Evolutionary conservation across 805 yeast genomes (phyloP), one percentile per base, ranked within the genome.

Genomic region (Lachancea dasiensis): DNA sequence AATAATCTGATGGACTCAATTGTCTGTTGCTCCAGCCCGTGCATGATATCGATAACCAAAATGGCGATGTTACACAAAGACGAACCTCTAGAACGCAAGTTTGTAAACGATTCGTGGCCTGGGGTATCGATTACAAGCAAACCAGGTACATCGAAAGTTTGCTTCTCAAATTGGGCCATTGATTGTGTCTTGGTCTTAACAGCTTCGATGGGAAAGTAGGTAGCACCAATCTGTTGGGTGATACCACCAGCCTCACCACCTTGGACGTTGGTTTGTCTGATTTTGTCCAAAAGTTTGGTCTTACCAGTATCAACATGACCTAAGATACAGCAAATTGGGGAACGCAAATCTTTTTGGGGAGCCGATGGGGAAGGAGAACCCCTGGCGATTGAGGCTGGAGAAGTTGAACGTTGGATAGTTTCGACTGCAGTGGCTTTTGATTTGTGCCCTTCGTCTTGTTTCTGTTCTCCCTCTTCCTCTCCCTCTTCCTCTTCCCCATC

Each of bases 231-330:
- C 69, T 92, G 99, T 75, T 92, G 99, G 48, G 99, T 92, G 63
- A 92, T 92, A 72, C 99, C 99, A 72, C 99, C 99, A 39, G 99
- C 99, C 70, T 92, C 99, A 60, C 98, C 99, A 63, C 97, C 99
- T 71, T 92, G 99, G 45, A 92, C 99, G 59, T 92, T 92, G 28
- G 97, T 92, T 70, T 90, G 97, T 70, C 99, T 90, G 52, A 92
- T 81, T 67, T 92, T 92, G 62, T 92, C 99, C 62, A 92, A 73
- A 49, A 92, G 75, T 63, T 92, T 92, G 50, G 99, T 92, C 68
- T 92, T 92, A 80, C 99, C 99, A 41, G 98, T 92, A 74, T 92
- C 99, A 66, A 92, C 99, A 72, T 92, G 99, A 61, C 99, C 99
- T 64, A 92, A 75, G 57, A 92, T 92, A 82, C 96, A 87, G 67